A percentile compares a stretch with the other conserved stretches of the same genome.
Evolutionary conservation across 225 moss, liverwort and hornwort species (phyloP).

Genomic region (Physcomitrellopsis africana): DNA sequence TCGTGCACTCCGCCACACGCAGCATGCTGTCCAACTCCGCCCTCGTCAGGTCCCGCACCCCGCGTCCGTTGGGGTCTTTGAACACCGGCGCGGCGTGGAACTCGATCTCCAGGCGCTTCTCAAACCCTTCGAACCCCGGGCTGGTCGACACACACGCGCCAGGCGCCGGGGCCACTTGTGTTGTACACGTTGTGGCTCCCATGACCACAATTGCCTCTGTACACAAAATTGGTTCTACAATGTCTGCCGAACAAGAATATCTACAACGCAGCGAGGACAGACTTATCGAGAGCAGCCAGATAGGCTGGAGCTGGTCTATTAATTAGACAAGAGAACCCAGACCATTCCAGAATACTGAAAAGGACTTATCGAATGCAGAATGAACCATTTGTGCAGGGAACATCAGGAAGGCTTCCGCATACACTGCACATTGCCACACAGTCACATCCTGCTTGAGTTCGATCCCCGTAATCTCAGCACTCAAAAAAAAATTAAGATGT

Average conservation of each 20-base stretch:
- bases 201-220: constrained; percentile 22
- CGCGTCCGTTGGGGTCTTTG: constrained; percentile 68
- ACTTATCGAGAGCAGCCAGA: not conserved
- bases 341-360: not conserved
- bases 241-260: constrained; percentile 26
- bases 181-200: constrained; percentile 35
- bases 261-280: constrained; percentile 23
- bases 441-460: not conserved
- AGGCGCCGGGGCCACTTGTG: constrained; percentile 27
- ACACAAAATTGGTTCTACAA: constrained; percentile 9
- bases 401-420: constrained; percentile 90
- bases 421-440: constrained; percentile 55
- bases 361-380: constrained; percentile 8
- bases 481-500: not conserved
- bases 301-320: constrained; percentile 41
- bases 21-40: constrained; percentile 72
- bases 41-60: constrained; percentile 69
- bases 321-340: not conserved
- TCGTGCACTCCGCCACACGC: constrained; percentile 84
- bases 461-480: not conserved
- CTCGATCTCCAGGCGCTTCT: constrained; percentile 87
- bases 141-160: constrained; percentile 25
- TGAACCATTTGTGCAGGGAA: constrained; percentile 20
- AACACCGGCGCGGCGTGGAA: constrained; percentile 81
- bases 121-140: constrained; percentile 88